These are phyloP conservation scores for Andrographis paniculata DNA, from an alignment of 305 asterid genomes.

Conservation along the genomic window DNA sequence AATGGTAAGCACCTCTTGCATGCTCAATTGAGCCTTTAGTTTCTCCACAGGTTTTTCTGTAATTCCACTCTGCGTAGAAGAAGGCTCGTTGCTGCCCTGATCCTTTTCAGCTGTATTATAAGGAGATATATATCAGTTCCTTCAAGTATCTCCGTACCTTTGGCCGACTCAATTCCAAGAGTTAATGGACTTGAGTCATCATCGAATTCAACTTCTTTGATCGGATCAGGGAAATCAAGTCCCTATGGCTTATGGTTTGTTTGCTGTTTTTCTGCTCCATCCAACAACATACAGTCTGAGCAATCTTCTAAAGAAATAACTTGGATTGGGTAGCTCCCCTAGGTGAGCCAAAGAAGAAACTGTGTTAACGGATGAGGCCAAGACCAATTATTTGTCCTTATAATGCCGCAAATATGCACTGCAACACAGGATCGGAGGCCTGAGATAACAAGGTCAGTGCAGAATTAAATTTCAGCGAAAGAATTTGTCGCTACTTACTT, in stretches of 20 bases:
- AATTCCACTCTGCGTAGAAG: constrained; percentile 18
- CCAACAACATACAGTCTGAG: constrained; percentile 50
- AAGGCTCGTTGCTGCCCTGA: constrained; percentile 24
- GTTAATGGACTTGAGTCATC: constrained; percentile 12
- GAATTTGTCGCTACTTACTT: constrained; percentile 45
- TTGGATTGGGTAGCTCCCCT: constrained; percentile 32
- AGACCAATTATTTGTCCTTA: constrained; percentile 22
- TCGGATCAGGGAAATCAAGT: constrained; percentile 6
- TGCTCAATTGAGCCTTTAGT: constrained; percentile 7
- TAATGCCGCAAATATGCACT: constrained; percentile 45
- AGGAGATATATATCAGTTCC: constrained; percentile 20
- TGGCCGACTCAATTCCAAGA: constrained; percentile 9
- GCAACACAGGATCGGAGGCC: constrained; percentile 23
- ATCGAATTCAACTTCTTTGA: constrained; percentile 18
- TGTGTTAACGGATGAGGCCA: constrained; percentile 19
- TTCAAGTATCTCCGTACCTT: constrained; percentile 14
- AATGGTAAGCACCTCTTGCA: constrained; percentile 22
- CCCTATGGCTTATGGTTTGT: constrained; percentile 20
- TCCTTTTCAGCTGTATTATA: constrained; percentile 29
- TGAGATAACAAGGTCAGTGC: constrained; percentile 5
- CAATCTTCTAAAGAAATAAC: constrained; percentile 43
- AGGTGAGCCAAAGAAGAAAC: constrained; percentile 24
- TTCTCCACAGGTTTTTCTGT: constrained; percentile 25
- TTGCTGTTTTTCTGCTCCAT: constrained; percentile 32
- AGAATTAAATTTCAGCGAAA: constrained; percentile 4